Evolutionary conservation across 768 basidiomycete species (phyloP), one percentile per base, ranked within the genome.

Genomic region (Thelephora aurantiotincta): DNA sequence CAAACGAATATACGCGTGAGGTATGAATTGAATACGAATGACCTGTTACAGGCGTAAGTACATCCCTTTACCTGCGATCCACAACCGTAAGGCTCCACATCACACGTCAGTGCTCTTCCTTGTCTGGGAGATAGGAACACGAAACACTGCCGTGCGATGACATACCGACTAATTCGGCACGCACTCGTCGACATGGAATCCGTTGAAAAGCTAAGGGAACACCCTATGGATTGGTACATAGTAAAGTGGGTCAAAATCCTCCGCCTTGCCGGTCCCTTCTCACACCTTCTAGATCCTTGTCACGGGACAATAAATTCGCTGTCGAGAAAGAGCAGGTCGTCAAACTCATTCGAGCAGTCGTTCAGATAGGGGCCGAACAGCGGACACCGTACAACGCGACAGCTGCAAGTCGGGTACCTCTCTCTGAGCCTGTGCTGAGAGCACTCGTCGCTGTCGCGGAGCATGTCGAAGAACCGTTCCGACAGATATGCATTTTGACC

Each of bases 401-500:
- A 35, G 60, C 58, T 12, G 57, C 68, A 9, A 71, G 72, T 11
- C 60, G 60, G 2, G 72, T 83, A 3, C 80, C 79, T 11, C 60
- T 91, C 44, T 81, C 84, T 6, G 79, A 86, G 55, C 68, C 79
- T 23, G 74, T 91, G 45, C 77, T 97, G 66, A 77, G 96, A 30
- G 86, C 89, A 11, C 66, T 98, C n/a, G 78, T 97, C 35, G 88
- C 93, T 7, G 77, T 96, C 11, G 91, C 93, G 0, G 96, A 99
- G 60, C 85, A 90, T 49, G 71, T 76, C 9, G 96, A 98, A 53
- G 96, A 98, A 56, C 81, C 85, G 0, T 86, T 98, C 57, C 72
- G 84, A 49, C 69, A 74, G 1, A 77, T 90, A 44, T 87, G 82
- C 42, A 71, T 97, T 30, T 80, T 92, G 62, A 96, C 89, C 0